Percentiles rank a stretch among this genome's conserved stretches.
Conservation (phyloP, 768 basidiomycete species). For the Suillus fuscotomentosus region DNA sequence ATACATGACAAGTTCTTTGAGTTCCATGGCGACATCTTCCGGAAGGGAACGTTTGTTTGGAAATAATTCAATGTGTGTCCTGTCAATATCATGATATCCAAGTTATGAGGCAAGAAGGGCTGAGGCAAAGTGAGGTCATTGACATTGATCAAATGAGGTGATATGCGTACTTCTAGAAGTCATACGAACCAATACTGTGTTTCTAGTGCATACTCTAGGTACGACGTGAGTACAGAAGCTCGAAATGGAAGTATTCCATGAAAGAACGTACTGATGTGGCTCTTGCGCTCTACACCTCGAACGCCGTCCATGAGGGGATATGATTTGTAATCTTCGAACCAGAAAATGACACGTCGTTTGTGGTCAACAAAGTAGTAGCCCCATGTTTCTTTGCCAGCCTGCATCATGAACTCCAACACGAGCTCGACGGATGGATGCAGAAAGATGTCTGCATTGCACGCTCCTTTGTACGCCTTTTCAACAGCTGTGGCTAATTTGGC, state of each 20-base stretch:
- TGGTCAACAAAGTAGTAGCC: conserved; percentile 50
- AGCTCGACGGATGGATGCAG: conserved; percentile 3
- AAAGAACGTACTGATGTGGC: conserved; percentile 38
- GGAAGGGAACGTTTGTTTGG: conserved; percentile 21
- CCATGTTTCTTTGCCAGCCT: background rate
- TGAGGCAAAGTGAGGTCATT: background rate
- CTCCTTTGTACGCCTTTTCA: background rate
- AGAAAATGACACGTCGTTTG: conserved; percentile 41
- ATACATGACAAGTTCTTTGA: conserved; percentile 5
- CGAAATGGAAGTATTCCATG: background rate
- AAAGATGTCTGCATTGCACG: background rate
- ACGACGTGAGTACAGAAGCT: background rate
- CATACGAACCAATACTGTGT: conserved; percentile 25
- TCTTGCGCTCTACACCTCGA: conserved; percentile 36
- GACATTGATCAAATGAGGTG: background rate
- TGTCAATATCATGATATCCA: background rate
- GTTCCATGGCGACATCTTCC: background rate
- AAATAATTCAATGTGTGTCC: conserved; percentile 5
- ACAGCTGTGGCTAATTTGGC: background rate
- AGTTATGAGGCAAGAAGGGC: no score
- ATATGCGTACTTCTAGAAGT: background rate
- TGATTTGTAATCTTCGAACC: conserved; percentile 39
- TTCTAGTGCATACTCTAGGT: conserved; percentile 22
- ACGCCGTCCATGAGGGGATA: conserved; percentile 28
- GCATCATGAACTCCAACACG: conserved; percentile 7